Evolutionary conservation across 257 asterid genomes (phyloP).

Genomic region (Echites panduratus): DNA sequence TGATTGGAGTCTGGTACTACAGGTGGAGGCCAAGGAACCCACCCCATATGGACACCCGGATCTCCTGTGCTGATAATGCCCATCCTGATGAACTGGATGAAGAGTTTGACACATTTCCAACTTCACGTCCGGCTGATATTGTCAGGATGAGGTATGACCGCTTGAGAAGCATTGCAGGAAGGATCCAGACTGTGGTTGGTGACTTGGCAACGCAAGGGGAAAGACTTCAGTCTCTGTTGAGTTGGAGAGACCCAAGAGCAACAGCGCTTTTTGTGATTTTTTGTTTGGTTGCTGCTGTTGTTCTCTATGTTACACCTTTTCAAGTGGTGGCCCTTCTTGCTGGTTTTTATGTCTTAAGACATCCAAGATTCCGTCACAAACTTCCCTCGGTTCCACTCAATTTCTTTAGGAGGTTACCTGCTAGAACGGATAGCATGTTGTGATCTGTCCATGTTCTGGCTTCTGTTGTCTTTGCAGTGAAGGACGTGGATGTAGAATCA

Average conservation of each 20-base stretch:
- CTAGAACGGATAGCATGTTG: conserved; percentile 47
- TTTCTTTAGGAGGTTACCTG: conserved; percentile 49
- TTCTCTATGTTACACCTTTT: conserved; percentile 45
- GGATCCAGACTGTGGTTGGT: conserved; percentile 45
- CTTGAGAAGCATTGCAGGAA: conserved; percentile 44
- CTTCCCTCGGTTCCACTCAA: conserved; percentile 43
- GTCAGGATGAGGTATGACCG: conserved; percentile 51
- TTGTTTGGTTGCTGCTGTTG: conserved; percentile 34
- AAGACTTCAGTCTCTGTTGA: conserved; percentile 40
- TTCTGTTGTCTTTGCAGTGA: conserved; percentile 2
- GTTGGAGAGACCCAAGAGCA: conserved; percentile 60
- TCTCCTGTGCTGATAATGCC: conserved; percentile 41
- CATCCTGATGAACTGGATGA: conserved; percentile 51
- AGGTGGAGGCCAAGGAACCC: conserved; percentile 55
- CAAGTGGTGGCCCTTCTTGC: conserved; percentile 35
- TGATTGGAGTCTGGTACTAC: conserved; percentile 48
- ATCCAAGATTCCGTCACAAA: conserved; percentile 46
- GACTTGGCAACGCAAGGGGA: conserved; percentile 57
- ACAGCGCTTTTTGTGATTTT: conserved; percentile 40
- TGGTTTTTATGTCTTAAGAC: conserved; percentile 40
- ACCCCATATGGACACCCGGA: conserved; percentile 49
- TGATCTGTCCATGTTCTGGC: conserved; percentile 18
- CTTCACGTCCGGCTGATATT: conserved; percentile 40
- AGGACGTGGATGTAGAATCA: conserved; percentile 16
- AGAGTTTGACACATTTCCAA: conserved; percentile 52